Percentiles rank a stretch among this genome's conserved stretches.
Evolutionary conservation across 805 yeast genomes (phyloP).

Genomic region (Nakazawaea wickerhamii): DNA sequence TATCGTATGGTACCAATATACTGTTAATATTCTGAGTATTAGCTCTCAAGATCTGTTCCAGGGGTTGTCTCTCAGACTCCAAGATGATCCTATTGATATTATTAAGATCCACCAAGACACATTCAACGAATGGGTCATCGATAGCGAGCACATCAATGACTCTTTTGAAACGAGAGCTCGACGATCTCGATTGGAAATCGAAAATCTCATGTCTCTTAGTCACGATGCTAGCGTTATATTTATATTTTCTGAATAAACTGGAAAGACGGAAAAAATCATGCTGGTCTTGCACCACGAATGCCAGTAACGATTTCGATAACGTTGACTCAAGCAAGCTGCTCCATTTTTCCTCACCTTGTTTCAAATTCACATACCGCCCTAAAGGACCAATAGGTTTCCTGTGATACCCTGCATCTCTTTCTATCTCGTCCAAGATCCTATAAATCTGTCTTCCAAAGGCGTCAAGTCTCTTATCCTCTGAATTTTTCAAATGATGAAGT

Average conservation of each 20-base stretch:
- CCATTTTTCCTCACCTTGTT: constrained; percentile 51
- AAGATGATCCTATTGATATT: constrained; percentile 56
- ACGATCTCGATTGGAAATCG: constrained; percentile 30
- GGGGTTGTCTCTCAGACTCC: constrained; percentile 44
- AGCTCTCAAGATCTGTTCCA: constrained; percentile 37
- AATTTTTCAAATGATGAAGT: constrained; percentile 20
- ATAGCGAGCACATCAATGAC: constrained; percentile 59
- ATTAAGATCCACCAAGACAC: constrained; percentile 57
- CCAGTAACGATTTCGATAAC: constrained; percentile 43
- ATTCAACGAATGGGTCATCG: constrained; percentile 47
- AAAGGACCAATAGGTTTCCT: constrained; percentile 74
- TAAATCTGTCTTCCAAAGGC: constrained; percentile 49
- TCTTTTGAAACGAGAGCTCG: constrained; percentile 30
- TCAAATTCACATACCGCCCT: constrained; percentile 56
- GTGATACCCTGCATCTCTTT: constrained; percentile 34
- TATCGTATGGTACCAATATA: constrained; percentile 37
- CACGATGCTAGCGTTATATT: constrained; percentile 34
- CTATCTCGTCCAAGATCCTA: constrained; percentile 36
- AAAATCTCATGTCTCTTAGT: constrained; percentile 54
- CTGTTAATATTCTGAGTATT: constrained; percentile 32
- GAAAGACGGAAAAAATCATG: constrained; percentile 49
- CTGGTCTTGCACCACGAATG: constrained; percentile 63
- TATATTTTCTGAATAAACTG: constrained; percentile 26
- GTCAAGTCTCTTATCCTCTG: constrained; percentile 32
- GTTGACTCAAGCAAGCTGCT: constrained; percentile 48